Percentiles rank a stretch among this genome's conserved stretches.
phyloP scores from a whole-genome alignment of 139 green algal species.

The Eudorina sp. region DNA sequence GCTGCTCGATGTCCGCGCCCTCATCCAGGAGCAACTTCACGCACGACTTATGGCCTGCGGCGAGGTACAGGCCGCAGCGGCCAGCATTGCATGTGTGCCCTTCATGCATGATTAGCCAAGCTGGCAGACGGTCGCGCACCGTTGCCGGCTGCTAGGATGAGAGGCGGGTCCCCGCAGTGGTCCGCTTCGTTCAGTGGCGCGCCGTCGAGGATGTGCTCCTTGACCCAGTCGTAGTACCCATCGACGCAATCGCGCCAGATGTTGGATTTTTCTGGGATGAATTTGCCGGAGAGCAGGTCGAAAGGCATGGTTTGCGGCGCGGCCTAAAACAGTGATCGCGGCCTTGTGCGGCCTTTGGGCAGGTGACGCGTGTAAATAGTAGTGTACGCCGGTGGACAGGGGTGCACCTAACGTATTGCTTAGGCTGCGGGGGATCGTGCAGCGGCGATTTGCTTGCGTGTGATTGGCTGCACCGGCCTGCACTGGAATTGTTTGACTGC shows the following conservation, averaged over 20 bases:
- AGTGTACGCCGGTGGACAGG: too few species aligned
- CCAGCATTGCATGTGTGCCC: too few species aligned
- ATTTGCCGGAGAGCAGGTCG: slow-evolving; percentile 87
- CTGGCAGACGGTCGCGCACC: slow-evolving; percentile 67
- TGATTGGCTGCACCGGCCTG: too few species aligned
- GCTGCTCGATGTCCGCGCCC: slow-evolving; percentile 92
- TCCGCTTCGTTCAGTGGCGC: slow-evolving; percentile 93
- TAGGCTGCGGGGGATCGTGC: too few species aligned
- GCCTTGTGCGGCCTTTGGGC: too few species aligned
- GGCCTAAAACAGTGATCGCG: too few species aligned
- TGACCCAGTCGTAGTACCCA: slow-evolving; percentile 94
- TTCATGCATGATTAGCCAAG: too few species aligned
- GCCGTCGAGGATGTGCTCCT: slow-evolving; percentile 92
- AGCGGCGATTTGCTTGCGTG: too few species aligned
- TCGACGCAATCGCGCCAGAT: slow-evolving; percentile 97
- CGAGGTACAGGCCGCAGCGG: too few species aligned
- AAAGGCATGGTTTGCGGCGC: slow-evolving; percentile 66
- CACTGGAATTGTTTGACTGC: too few species aligned
- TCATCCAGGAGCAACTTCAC: slow-evolving; percentile 87
- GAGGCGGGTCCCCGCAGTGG: slow-evolving; percentile 93
- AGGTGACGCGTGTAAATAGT: too few species aligned
- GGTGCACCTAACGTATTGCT: too few species aligned
- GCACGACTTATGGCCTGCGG: slow-evolving; percentile 78
- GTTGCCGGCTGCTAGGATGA: slow-evolving; percentile 91
- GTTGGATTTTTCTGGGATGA: slow-evolving; percentile 96